phyloP scores from a whole-genome alignment of 1,284 basidiomycete species.

The Austropuccinia psidii region DNA sequence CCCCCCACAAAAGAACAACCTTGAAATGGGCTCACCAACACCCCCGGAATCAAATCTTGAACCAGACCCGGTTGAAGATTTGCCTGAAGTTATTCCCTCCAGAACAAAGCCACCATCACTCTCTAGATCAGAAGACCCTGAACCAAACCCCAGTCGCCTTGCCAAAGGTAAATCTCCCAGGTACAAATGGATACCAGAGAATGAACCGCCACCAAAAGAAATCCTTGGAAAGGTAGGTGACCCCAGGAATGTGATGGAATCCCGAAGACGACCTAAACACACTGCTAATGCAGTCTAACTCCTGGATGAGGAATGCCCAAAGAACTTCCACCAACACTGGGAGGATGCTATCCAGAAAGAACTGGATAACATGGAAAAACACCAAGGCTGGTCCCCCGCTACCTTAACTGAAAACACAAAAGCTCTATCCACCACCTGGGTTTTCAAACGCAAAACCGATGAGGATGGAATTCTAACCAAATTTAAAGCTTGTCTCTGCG shows the following conservation, averaged over 20 bases:
- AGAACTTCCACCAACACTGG: not conserved
- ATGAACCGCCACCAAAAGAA: not conserved
- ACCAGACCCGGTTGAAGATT: no score
- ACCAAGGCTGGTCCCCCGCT: not conserved
- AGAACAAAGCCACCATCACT: no score
- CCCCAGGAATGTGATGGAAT: not conserved
- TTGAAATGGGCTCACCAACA: no score
- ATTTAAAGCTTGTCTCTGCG: slow-evolving; percentile 9
- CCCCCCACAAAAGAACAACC: no score
- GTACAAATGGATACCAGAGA: no score
- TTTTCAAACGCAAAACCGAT: slow-evolving; percentile 9
- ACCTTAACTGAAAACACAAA: not conserved
- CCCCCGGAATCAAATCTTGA: no score
- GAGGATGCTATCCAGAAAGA: not conserved
- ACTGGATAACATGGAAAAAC: not conserved
- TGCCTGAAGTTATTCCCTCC: no score
- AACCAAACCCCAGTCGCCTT: no score
- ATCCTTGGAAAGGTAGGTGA: not conserved
- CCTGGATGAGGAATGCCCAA: not conserved
- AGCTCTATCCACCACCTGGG: not conserved
- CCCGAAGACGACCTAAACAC: not conserved
- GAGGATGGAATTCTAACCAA: not conserved
- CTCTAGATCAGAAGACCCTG: no score
- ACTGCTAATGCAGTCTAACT: not conserved
- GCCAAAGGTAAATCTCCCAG: no score